Percentiles rank a stretch among this genome's conserved stretches.
These are phyloP conservation scores for Yamadazyma diospyri DNA, from an alignment of 1,139 yeast genomes.

Conservation along the genomic window DNA sequence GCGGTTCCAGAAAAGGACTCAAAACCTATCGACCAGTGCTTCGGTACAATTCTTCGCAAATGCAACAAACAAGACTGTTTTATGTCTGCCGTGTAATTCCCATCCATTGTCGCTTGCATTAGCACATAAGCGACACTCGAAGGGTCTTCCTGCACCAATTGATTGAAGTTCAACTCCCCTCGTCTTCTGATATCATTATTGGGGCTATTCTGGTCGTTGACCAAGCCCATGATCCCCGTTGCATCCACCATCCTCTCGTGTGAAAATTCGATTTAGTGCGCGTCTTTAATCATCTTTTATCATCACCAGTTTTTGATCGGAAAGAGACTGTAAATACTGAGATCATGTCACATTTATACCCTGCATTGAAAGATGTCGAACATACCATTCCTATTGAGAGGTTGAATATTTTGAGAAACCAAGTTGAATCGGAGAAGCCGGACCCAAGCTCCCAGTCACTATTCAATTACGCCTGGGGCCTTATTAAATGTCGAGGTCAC, in stretches of 20 bases:
- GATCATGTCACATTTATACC: conserved; percentile 22
- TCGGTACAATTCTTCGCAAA: conserved; percentile 65
- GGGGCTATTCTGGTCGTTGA: conserved; percentile 33
- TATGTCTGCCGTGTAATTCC: conserved; percentile 22
- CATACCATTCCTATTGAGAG: conserved; percentile 72
- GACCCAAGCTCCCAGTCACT: conserved; percentile 76
- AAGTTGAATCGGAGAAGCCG: conserved; percentile 79
- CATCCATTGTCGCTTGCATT: conserved; percentile 22
- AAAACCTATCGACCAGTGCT: conserved; percentile 84
- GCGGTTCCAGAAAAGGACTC: conserved; percentile 72
- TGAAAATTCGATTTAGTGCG: neutral
- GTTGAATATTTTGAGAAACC: conserved; percentile 68
- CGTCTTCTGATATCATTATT: conserved; percentile 32
- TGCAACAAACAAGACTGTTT: conserved; percentile 72
- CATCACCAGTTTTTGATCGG: conserved; percentile 1
- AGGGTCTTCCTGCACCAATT: conserved; percentile 28
- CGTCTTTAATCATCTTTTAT: neutral
- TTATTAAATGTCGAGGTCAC: conserved; percentile 63
- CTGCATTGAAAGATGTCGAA: conserved; percentile 43
- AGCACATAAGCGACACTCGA: conserved; percentile 27
- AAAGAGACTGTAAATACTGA: too few species aligned
- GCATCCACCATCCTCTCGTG: conserved; percentile 1
- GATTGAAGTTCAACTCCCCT: conserved; percentile 35
- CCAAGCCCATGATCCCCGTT: conserved; percentile 12
- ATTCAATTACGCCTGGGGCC: conserved; percentile 96